phyloP scores from a whole-genome alignment of 2,329 filamentous ascomycete genomes.

The Dothistroma pini region DNA sequence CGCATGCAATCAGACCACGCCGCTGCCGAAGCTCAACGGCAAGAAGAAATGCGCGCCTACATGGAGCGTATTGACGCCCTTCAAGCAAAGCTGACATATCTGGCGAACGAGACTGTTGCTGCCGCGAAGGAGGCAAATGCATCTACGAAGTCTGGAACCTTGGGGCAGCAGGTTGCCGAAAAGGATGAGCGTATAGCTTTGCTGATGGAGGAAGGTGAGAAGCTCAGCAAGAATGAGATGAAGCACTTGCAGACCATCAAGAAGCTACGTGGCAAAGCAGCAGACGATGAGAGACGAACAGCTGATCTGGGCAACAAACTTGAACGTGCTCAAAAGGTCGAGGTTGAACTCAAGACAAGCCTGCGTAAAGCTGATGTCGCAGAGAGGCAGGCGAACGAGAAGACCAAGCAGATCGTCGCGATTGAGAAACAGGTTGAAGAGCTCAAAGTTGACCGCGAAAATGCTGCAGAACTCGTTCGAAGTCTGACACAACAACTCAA shows the following conservation, averaged over 20 bases:
- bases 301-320: conserved; percentile 56
- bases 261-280: conserved; percentile 59
- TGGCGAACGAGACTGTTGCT: conserved; percentile 75
- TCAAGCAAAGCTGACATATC: conserved; percentile 84
- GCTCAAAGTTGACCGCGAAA: conserved; percentile 32
- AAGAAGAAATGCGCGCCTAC: conserved; percentile 79
- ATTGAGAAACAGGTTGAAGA: conserved; percentile 46
- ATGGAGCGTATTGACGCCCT: conserved; percentile 88
- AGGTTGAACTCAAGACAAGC: conserved; percentile 59
- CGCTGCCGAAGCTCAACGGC: conserved; percentile 55
- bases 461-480: conserved; percentile 57
- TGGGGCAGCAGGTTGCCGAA: conserved; percentile 77
- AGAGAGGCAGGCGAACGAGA: conserved; percentile 55
- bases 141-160: conserved; percentile 60
- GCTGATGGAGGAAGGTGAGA: conserved; percentile 88
- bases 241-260: conserved; percentile 80
- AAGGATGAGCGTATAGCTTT: conserved; percentile 88
- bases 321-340: conserved; percentile 61
- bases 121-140: conserved; percentile 66
- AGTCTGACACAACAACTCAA: conserved; percentile 68
- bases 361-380: conserved; percentile 58
- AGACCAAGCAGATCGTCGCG: conserved; percentile 56
- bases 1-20: conserved; percentile 51
- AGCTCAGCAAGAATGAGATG: conserved; percentile 79
- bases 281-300: conserved; percentile 51